Base-by-base conservation (phyloP, 495 filamentous ascomycete genomes). In the Penicillium coffeae region DNA sequence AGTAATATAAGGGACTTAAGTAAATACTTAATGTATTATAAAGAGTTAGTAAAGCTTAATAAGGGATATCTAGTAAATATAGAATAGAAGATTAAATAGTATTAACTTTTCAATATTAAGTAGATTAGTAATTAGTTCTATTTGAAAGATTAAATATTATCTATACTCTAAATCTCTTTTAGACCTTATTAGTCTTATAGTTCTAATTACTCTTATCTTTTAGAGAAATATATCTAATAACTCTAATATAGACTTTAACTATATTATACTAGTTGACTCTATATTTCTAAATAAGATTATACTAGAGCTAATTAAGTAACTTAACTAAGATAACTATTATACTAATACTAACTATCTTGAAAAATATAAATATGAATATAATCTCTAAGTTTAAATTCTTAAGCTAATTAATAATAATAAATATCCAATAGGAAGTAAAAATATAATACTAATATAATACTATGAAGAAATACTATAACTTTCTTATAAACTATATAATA, bases 381-480 rank as follows among this genome's bases (percentile, higher is more conserved):
- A 62, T 13, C 38, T 64, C 21, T 66, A 62, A 27, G 14, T 38
- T 51, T 21, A 42, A 45, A 36, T 64, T 18, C 64, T 65, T 37
- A 20, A 34, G 13, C 51, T 57, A n/a, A 67, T 48, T 14, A 50
- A 53, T 16, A n/a, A n/a, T n/a, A n/a, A n/a, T n/a, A n/a, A n/a
- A n/a, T n/a, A n/a, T n/a, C n/a, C n/a, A n/a, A n/a, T n/a, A n/a
- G n/a, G n/a, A n/a, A n/a, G n/a, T n/a, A n/a, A n/a, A n/a, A n/a
- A n/a, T n/a, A n/a, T n/a, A n/a, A n/a, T n/a, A n/a, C n/a, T n/a
- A n/a, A n/a, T n/a, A n/a, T n/a, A n/a, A n/a, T n/a, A n/a, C n/a
- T n/a, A n/a, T n/a, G n/a, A n/a, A n/a, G n/a, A n/a, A n/a, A n/a
- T n/a, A n/a, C n/a, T n/a, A n/a, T n/a, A n/a, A n/a, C n/a, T n/a